Percentiles rank a stretch among this genome's conserved stretches.
Evolutionary conservation across 2,329 filamentous ascomycete genomes (phyloP).

Genomic region (Colletotrichum sp.): DNA sequence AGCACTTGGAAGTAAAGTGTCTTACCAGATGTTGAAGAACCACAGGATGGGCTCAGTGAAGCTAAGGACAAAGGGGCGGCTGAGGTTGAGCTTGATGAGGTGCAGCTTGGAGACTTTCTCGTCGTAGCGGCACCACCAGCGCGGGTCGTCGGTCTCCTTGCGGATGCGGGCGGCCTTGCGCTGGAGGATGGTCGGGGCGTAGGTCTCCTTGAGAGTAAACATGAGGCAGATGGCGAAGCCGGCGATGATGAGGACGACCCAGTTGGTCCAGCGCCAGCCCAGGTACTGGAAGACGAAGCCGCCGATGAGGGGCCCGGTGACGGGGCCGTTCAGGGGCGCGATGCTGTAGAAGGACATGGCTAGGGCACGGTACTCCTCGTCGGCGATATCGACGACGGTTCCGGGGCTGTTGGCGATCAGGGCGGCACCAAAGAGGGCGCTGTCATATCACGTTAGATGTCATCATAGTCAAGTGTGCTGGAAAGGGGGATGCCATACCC

Average conservation of each 20-base stretch:
- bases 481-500: conserved; percentile 48
- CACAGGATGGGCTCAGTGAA: conserved; percentile 82
- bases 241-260: conserved; percentile 77
- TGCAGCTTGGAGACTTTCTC: conserved; percentile 67
- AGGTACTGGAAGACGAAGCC: conserved; percentile 80
- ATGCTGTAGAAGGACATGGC: conserved; percentile 84
- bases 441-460: background rate
- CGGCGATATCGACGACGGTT: conserved; percentile 82
- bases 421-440: conserved; percentile 70
- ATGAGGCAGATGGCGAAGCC: conserved; percentile 66
- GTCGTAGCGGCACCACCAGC: conserved; percentile 85
- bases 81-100: conserved; percentile 76
- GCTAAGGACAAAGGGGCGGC: conserved; percentile 77
- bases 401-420: conserved; percentile 87
- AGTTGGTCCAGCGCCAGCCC: conserved; percentile 89
- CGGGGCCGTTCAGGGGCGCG: conserved; percentile 81
- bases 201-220: conserved; percentile 73
- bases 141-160: conserved; percentile 71
- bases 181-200: conserved; percentile 73
- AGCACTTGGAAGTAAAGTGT: conserved; percentile 14
- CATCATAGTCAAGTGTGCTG: background rate
- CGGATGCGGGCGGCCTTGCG: conserved; percentile 67
- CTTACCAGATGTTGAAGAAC: conserved; percentile 71
- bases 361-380: conserved; percentile 79
- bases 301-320: conserved; percentile 69